Conservation (phyloP, 208 protist genomes). For the Trypanosoma theileri region DNA sequence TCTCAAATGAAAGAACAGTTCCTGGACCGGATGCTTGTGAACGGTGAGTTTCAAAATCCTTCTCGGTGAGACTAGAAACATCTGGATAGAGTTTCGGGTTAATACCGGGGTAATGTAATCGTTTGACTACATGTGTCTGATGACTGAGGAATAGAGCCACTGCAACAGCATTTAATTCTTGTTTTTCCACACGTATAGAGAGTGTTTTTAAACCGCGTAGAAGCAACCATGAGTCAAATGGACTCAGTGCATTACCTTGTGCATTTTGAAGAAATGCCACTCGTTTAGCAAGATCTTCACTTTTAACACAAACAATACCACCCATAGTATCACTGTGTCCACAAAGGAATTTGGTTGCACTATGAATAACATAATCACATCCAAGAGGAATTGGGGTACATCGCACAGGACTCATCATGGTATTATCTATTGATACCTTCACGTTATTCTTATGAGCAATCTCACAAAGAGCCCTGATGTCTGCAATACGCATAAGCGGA, state of each 20-base stretch:
- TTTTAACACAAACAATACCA: constrained; percentile 77
- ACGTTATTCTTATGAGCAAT: constrained; percentile 67
- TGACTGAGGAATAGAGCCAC: constrained; percentile 74
- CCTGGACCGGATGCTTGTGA: constrained; percentile 57
- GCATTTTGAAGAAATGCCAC: constrained; percentile 93
- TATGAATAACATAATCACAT: constrained; percentile 95
- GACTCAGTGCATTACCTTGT: constrained; percentile 85
- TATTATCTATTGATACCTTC: constrained; percentile 95
- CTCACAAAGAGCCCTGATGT: constrained; percentile 83
- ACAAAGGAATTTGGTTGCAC: constrained; percentile 96
- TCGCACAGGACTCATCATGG: constrained; percentile 96
- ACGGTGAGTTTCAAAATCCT: constrained; percentile 75
- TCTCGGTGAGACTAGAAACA: constrained; percentile 63
- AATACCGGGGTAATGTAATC: constrained; percentile 91
- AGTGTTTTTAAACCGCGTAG: constrained; percentile 96
- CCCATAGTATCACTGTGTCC: constrained; percentile 95
- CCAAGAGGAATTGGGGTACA: constrained; percentile 93
- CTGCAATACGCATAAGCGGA: constrained; percentile 90
- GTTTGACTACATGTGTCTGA: constrained; percentile 68
- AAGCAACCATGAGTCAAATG: constrained; percentile 95
- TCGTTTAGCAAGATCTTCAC: constrained; percentile 55
- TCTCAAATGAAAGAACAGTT: constrained; percentile 77
- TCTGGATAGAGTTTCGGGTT: constrained; percentile 67
- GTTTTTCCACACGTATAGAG: constrained; percentile 89
- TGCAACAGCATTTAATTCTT: constrained; percentile 88